phyloP scores from a whole-genome alignment of 2,329 filamentous ascomycete species.

The Cercospora zeae-maydis region DNA sequence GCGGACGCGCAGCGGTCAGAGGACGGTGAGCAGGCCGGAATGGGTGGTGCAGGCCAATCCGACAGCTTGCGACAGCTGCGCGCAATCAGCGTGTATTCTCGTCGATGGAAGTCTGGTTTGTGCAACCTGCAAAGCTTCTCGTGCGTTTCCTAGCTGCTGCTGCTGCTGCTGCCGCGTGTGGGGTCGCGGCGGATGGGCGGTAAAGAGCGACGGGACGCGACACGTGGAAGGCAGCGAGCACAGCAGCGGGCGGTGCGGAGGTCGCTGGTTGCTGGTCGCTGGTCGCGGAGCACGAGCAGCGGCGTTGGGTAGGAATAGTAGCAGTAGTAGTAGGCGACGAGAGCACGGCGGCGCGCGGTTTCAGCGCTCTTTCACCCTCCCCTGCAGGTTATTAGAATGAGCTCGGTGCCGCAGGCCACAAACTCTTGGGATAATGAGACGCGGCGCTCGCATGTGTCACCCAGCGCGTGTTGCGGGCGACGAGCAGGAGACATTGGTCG shows the following conservation, averaged over 20 bases:
- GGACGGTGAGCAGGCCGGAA: conserved; percentile 4
- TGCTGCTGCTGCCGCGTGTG: neutral
- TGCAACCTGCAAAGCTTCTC: conserved; percentile 6
- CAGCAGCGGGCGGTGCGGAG: conserved; percentile 1
- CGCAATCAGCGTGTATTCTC: conserved; percentile 9
- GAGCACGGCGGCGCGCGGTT: neutral
- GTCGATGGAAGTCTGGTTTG: conserved; percentile 9
- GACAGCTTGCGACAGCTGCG: conserved; percentile 11
- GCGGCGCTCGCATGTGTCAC: neutral
- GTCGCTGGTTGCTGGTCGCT: neutral
- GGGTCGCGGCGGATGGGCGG: conserved; percentile 1
- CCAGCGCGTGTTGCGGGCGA: neutral
- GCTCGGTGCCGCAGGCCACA: conserved; percentile 3
- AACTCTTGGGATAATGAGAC: conserved; percentile 4
- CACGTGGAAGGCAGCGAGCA: conserved; percentile 1
- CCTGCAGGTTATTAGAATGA: conserved; percentile 4
- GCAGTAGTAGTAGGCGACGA: neutral
- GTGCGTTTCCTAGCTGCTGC: conserved; percentile 7
- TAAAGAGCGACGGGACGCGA: conserved; percentile 13
- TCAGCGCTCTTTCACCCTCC: conserved; percentile 1
- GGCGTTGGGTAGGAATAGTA: neutral
- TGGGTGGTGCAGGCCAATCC: conserved; percentile 3
- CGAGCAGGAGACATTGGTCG: neutral
- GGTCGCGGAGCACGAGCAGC: conserved; percentile 1
- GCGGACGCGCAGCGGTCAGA: conserved; percentile 4